Evolutionary conservation across 495 filamentous ascomycete species (phyloP).

Genomic region (Aspergillus sclerotioniger): DNA sequence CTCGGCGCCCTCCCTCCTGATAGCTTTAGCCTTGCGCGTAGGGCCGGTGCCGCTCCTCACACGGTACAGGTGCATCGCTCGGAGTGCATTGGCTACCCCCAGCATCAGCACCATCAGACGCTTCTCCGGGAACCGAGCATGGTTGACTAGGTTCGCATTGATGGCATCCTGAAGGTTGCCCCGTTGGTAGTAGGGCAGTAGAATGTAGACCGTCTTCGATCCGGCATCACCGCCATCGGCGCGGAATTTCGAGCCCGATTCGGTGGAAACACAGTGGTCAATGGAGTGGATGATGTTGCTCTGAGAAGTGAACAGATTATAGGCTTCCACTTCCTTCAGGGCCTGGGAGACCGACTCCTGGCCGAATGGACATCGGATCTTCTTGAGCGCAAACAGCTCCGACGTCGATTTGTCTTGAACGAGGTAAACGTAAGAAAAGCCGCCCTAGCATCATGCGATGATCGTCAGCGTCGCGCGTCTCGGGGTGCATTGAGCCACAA

Average conservation of each 20-base stretch:
- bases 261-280: conserved; percentile 72
- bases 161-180: conserved; percentile 97
- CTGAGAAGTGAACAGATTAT: conserved; percentile 79
- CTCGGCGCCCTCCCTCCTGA: conserved; percentile 56
- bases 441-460: conserved; percentile 59
- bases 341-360: conserved; percentile 92
- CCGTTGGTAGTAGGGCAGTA: conserved; percentile 90
- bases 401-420: conserved; percentile 83
- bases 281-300: conserved; percentile 86
- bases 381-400: conserved; percentile 90
- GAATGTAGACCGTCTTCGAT: conserved; percentile 92
- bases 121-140: conserved; percentile 87
- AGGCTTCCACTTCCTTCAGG: conserved; percentile 95
- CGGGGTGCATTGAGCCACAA: conserved; percentile 9
- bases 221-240: conserved; percentile 54
- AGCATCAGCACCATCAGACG: conserved; percentile 85
- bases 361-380: conserved; percentile 96
- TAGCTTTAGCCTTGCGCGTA: conserved; percentile 58
- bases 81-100: conserved; percentile 84
- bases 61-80: conserved; percentile 85
- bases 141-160: conserved; percentile 97
- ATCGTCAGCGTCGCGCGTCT: conserved; percentile 12
- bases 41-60: conserved; percentile 55
- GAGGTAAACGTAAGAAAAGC: conserved; percentile 98
- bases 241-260: conserved; percentile 59